Conservation (phyloP, 257 asterid genomes). For the Buddleja alternifolia region DNA sequence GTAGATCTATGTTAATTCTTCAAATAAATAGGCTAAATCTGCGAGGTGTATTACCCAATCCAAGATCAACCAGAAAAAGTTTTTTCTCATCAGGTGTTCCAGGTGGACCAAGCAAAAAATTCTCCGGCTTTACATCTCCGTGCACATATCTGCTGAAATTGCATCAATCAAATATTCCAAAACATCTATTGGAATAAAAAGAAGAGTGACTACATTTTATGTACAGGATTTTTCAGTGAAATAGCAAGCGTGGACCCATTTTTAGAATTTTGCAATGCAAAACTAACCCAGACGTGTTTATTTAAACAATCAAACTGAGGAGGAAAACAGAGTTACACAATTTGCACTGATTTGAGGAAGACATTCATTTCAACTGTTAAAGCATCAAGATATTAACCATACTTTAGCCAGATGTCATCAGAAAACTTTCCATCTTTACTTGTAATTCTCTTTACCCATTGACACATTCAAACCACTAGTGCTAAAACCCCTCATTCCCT, state of each 20-base stretch:
- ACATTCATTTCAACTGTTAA: too few species aligned
- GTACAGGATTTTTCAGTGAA: background rate
- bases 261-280: too few species aligned
- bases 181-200: constrained; percentile 2
- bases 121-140: constrained; percentile 83
- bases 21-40: constrained; percentile 10
- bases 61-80: constrained; percentile 75
- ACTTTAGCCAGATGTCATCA: background rate
- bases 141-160: constrained; percentile 64
- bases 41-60: constrained; percentile 53
- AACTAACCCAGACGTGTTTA: too few species aligned
- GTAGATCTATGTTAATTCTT: background rate
- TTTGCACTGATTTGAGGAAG: background rate
- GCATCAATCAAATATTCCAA: background rate
- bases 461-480: background rate
- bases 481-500: background rate
- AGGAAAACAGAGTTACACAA: too few species aligned
- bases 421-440: background rate
- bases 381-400: too few species aligned
- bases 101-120: constrained; percentile 77
- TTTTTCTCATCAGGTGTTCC: constrained; percentile 80
- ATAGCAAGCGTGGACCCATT: background rate
- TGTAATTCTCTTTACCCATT: background rate
- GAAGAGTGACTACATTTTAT: constrained; percentile 5
- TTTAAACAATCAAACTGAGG: too few species aligned